phyloP scores from a whole-genome alignment of 805 yeast species.

The Wickerhamomyces silvicola region DNA sequence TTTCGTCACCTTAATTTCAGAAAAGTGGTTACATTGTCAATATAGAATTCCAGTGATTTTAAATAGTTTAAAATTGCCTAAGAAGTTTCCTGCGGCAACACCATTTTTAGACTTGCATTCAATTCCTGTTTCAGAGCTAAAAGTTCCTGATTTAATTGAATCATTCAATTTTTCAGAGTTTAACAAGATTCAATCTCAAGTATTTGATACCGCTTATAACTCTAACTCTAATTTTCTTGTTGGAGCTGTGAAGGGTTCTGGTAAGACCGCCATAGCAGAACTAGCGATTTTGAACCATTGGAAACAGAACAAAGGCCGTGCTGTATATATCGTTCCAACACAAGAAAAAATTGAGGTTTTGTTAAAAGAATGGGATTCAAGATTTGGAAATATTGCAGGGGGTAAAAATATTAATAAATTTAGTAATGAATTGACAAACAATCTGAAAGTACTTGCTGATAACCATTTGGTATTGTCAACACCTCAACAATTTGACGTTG shows the following conservation, averaged over 20 bases:
- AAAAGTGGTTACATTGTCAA: slow-evolving; percentile 79
- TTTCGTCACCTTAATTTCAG: slow-evolving; percentile 68
- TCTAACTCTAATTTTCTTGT: slow-evolving; percentile 55
- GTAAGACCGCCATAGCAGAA: slow-evolving; percentile 67
- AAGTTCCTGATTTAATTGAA: slow-evolving; percentile 38
- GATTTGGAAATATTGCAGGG: slow-evolving; percentile 42
- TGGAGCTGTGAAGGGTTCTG: slow-evolving; percentile 72
- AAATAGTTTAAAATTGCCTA: slow-evolving; percentile 47
- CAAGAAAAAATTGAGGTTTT: slow-evolving; percentile 48
- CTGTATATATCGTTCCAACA: slow-evolving; percentile 63
- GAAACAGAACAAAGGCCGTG: slow-evolving; percentile 63
- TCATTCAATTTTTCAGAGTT: slow-evolving; percentile 45
- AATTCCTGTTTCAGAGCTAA: slow-evolving; percentile 43
- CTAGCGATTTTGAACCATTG: slow-evolving; percentile 68
- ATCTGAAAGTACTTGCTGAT: slow-evolving; percentile 47
- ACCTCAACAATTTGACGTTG: slow-evolving; percentile 66
- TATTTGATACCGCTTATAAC: slow-evolving; percentile 51
- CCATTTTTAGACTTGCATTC: slow-evolving; percentile 46
- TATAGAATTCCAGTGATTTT: slow-evolving; percentile 55
- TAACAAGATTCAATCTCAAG: slow-evolving; percentile 72
- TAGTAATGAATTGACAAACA: slow-evolving; percentile 43
- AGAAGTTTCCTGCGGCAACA: slow-evolving; percentile 57
- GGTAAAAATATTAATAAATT: slow-evolving; percentile 54
- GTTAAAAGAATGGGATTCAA: slow-evolving; percentile 44
- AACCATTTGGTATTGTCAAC: slow-evolving; percentile 72